Base-by-base conservation (phyloP, 2,329 filamentous ascomycete genomes). In the Aspergillus fructus region DNA sequence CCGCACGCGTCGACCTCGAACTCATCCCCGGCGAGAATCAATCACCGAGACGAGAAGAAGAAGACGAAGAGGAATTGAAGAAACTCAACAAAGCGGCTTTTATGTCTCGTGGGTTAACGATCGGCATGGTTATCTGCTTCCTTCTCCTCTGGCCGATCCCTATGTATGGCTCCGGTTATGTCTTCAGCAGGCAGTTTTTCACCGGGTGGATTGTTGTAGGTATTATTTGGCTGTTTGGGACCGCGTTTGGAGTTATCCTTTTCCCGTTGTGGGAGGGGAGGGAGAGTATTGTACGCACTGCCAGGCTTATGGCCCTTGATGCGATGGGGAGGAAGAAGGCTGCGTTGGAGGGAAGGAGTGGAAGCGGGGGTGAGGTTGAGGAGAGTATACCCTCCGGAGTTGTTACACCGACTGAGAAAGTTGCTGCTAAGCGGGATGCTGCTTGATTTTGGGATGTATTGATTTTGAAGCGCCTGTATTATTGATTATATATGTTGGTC, bases 121-220 rank as follows among this genome's bases (percentile, higher is more conserved):
- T 85, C 9, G 72, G 82, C 62, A 79, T 91, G 77, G 89, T 90
- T 0, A 59, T 96, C 0, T 81, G 85, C 0, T 79, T 96, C 55
- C 78, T 96, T 0, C 81, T 96, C 2, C 82, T 96, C 15, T 96
- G 92, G 91, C 92, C 93, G 0, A 93, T 96, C 83, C 92, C 92
- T 1, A 87, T 96, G 85, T 96, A 94, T 69, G 92, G 91, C 11
- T 82, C 82, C 0, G 84, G 84, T 1, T 96, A 96, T 70, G 83
- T 96, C 53, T 96, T 94, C 76, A 86, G 82, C 72, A 89, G 90
- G 79, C 81, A 81, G 23, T 94, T 94, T 79, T 94, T 93, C 75
- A 90, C 89, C 0, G 89, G 89, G 46, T 93, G 89, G 89, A 85
- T 92, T 11, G 81, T 85, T 1, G 84, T 91, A 8, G 89, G 88